Conservation (phyloP, 1,284 basidiomycete genomes). For the Tilletia setariae region DNA sequence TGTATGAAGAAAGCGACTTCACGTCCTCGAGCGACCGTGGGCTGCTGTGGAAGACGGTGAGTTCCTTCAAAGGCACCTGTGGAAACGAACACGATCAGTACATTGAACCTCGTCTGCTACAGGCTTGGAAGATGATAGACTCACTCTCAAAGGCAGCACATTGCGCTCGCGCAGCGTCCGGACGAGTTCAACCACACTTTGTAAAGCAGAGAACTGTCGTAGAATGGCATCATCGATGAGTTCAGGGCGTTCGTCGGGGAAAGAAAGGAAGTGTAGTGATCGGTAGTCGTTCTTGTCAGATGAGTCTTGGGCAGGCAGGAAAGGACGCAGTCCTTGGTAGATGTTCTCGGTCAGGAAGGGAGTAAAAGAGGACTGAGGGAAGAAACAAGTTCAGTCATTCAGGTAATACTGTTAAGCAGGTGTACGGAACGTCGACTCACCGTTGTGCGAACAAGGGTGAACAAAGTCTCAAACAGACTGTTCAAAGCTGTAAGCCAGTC, state of each 20-base stretch:
- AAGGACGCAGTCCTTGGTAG: slow-evolving; percentile 83
- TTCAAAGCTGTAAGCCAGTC: slow-evolving; percentile 88
- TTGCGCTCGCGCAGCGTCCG: slow-evolving; percentile 84
- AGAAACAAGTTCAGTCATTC: not conserved
- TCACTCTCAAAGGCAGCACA: slow-evolving; percentile 63
- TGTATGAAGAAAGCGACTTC: slow-evolving; percentile 78
- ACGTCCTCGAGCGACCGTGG: slow-evolving; percentile 81
- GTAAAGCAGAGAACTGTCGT: slow-evolving; percentile 89
- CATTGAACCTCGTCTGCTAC: not conserved
- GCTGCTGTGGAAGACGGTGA: slow-evolving; percentile 90
- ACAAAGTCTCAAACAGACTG: slow-evolving; percentile 90
- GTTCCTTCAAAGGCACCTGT: slow-evolving; percentile 78
- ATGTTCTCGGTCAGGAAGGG: slow-evolving; percentile 97
- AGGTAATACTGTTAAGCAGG: not conserved
- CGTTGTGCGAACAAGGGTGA: slow-evolving; percentile 89
- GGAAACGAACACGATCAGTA: slow-evolving; percentile 44
- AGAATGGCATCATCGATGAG: slow-evolving; percentile 97
- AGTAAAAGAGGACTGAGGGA: slow-evolving; percentile 78
- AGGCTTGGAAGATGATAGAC: too few relatives aligned
- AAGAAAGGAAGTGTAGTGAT: slow-evolving; percentile 91
- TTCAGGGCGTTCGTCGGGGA: slow-evolving; percentile 88
- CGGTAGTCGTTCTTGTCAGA: slow-evolving; percentile 70
- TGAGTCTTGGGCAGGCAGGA: slow-evolving; percentile 61
- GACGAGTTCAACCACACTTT: slow-evolving; percentile 87
- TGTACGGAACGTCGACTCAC: slow-evolving; percentile 59